phyloP scores from a whole-genome alignment of 495 filamentous ascomycete species.

The Terfezia claveryi region DNA sequence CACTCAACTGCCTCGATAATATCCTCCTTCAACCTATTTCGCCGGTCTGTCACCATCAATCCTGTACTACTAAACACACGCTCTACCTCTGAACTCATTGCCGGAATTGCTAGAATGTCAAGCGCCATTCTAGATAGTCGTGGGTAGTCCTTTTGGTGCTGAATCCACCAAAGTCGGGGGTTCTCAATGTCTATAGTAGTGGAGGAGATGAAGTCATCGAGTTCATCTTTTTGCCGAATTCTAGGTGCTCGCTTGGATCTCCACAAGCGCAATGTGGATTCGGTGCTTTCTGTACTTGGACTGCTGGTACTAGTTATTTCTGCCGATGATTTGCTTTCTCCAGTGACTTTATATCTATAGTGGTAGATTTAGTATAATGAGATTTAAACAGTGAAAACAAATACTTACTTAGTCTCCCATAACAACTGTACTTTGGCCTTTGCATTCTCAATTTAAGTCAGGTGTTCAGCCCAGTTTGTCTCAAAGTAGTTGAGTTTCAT shows the following conservation, averaged over 20 bases:
- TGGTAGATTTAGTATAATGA: neutral
- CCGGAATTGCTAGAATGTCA: neutral
- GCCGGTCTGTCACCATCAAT: neutral
- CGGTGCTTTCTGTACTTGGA: neutral
- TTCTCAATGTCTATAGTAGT: neutral
- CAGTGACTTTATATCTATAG: neutral
- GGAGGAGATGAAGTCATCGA: no score
- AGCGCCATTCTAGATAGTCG: neutral
- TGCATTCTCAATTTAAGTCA: neutral
- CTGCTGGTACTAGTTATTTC: neutral
- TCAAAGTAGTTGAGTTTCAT: slow-evolving; percentile 7
- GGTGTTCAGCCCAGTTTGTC: neutral
- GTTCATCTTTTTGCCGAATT: neutral
- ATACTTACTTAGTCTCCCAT: neutral
- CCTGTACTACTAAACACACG: slow-evolving; percentile 1
- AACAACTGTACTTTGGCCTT: neutral
- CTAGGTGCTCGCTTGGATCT: neutral
- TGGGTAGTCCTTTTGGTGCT: neutral
- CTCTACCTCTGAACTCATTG: slow-evolving; percentile 1
- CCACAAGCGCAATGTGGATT: neutral
- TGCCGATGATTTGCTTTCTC: neutral
- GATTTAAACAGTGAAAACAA: neutral
- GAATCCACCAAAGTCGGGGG: neutral
- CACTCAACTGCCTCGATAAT: neutral
- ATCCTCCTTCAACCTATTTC: neutral